These are phyloP conservation scores for Calendula officinalis DNA, from an alignment of 129 eudicot species.

Conservation along the genomic window DNA sequence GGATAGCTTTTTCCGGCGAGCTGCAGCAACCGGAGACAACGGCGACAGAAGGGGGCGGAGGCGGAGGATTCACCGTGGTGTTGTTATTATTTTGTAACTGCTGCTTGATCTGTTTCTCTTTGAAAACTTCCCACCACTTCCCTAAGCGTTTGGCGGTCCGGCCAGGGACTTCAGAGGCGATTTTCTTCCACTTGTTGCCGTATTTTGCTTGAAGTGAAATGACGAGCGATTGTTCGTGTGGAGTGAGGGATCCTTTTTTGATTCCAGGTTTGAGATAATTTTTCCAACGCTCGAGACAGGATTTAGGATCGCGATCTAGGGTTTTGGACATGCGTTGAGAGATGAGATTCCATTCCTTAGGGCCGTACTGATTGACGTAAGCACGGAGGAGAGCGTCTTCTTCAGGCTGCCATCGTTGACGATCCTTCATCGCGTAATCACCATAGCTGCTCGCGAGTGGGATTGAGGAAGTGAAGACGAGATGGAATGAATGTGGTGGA, in stretches of 20 bases:
- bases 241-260: constrained; percentile 56
- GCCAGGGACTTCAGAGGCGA: constrained; percentile 69
- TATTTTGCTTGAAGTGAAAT: constrained; percentile 59
- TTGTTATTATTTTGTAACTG: constrained; percentile 32
- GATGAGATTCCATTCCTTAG: constrained; percentile 62
- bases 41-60: constrained; percentile 24
- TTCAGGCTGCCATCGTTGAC: constrained; percentile 81
- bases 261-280: constrained; percentile 66
- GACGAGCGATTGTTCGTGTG: constrained; percentile 52
- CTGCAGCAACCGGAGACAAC: constrained; percentile 37
- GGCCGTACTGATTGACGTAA: constrained; percentile 58
- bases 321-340: constrained; percentile 55
- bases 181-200: constrained; percentile 81
- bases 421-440: constrained; percentile 47
- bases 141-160: constrained; percentile 62
- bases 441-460: constrained; percentile 17
- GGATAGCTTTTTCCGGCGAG: constrained; percentile 48
- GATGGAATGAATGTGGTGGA: neutral
- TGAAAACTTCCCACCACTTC: constrained; percentile 80
- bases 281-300: constrained; percentile 68
- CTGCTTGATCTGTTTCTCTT: constrained; percentile 57
- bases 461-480: neutral
- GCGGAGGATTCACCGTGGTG: constrained; percentile 6
- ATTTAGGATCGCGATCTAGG: constrained; percentile 62
- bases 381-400: constrained; percentile 77